Evolutionary conservation across 2,329 filamentous ascomycete genomes (phyloP), one percentile per base, ranked within the genome.

Genomic region (Emergomyces pasteurianus): DNA sequence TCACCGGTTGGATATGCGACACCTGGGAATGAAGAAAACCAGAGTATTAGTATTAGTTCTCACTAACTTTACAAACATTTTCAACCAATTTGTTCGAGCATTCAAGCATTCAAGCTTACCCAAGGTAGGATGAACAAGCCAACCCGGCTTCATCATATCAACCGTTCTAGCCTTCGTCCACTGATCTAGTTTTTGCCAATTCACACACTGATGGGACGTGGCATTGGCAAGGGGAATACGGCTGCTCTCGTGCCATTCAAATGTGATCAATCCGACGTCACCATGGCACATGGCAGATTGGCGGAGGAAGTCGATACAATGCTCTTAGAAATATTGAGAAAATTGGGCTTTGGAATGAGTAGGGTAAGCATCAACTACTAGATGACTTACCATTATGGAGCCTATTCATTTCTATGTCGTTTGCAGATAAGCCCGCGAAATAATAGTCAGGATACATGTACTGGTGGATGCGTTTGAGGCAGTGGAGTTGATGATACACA

Each of bases 231-330:
- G 3, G 10, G 53, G 36, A 14, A 56, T 26, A 3, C 53, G 53
- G 21, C 53, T 56, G 14, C 53, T 56, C 9, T 40, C 36, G 18
- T 28, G n/a, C 36, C 53, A 56, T 56, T 56, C 53, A 23, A 56
- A 56, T 6, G 53, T 56, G 31, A 60, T 50, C 31, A 62, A 47
- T 23, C 52, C 50, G 21, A 60, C n/a, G 21, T 62, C 60, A 14
- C 47, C 56, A 34, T 43, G 49, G 58, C 60, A 62, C 60, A 62
- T 62, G 8, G 59, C 46, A 42, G 60, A 60, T 49, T 60, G 60
- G 23, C 60, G 60, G 23, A 62, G 57, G 40, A 62, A 47, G 49
- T 62, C 58, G 49, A 62, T 60, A 52, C 60, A 62, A 26, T 62
- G 56, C 31, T 60, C 60, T 62, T 14, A 5, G 28, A 26, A 42